These are phyloP conservation scores for Massariosphaeria phaeospora DNA, from an alignment of 495 filamentous ascomycete genomes.

Conservation along the genomic window DNA sequence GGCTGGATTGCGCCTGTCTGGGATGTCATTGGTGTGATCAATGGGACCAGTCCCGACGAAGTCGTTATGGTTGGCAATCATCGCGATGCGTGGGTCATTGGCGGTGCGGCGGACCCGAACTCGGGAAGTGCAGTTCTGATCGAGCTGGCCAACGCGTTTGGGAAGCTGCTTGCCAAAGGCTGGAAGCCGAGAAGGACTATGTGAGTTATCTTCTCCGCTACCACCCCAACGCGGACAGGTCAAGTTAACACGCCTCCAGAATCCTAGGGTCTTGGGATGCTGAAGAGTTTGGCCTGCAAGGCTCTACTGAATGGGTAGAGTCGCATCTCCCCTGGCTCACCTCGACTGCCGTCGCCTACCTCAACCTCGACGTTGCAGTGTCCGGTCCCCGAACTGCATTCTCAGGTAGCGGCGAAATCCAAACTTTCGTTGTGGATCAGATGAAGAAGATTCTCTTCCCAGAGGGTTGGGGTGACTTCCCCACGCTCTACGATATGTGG, in stretches of 20 bases:
- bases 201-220: slow-evolving; percentile 4
- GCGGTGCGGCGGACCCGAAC: slow-evolving; percentile 26
- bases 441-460: slow-evolving; percentile 36
- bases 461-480: slow-evolving; percentile 27
- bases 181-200: slow-evolving; percentile 29
- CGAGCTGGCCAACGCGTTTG: slow-evolving; percentile 24
- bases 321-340: slow-evolving; percentile 27
- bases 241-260: not conserved
- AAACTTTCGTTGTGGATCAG: slow-evolving; percentile 28
- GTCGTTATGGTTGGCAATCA: slow-evolving; percentile 24
- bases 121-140: slow-evolving; percentile 22
- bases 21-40: slow-evolving; percentile 39
- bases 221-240: not conserved
- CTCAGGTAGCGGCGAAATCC: slow-evolving; percentile 31
- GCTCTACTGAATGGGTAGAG: slow-evolving; percentile 30
- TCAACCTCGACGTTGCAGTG: slow-evolving; percentile 61
- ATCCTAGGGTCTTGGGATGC: slow-evolving; percentile 25
- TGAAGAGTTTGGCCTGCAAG: slow-evolving; percentile 28
- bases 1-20: slow-evolving; percentile 34
- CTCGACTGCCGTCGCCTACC: slow-evolving; percentile 53
- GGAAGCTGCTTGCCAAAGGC: slow-evolving; percentile 17
- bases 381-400: slow-evolving; percentile 39
- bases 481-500: slow-evolving; percentile 41
- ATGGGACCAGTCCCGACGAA: slow-evolving; percentile 37
- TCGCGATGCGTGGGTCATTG: slow-evolving; percentile 28